These are phyloP conservation scores for bread wheat (Triticum aestivum) DNA, from an alignment of 176 grass and related monocot species.

Conservation along the genomic window DNA sequence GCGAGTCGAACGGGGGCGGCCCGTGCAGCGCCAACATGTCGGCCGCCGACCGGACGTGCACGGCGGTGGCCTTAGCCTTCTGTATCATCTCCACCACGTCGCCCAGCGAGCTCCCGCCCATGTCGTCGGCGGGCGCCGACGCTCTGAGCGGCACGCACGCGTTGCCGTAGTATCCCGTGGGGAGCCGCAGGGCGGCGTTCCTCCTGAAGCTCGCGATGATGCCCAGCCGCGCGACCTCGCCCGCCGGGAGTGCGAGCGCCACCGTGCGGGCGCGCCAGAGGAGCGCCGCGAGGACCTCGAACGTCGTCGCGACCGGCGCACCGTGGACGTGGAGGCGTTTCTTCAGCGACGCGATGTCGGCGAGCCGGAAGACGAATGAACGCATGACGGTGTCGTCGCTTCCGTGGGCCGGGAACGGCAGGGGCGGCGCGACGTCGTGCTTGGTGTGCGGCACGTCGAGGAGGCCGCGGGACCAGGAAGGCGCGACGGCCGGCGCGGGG, in stretches of 20 bases:
- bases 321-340: background rate
- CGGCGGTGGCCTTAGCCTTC: slow-evolving; percentile 31
- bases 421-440: background rate
- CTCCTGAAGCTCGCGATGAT: slow-evolving; percentile 9
- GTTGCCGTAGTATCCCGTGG: slow-evolving; percentile 55
- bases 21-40: slow-evolving; percentile 27
- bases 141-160: background rate
- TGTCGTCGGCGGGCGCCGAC: background rate
- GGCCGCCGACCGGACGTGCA: slow-evolving; percentile 24
- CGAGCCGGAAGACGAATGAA: slow-evolving; percentile 1
- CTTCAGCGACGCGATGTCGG: slow-evolving; percentile 6
- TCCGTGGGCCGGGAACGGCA: background rate
- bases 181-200: background rate
- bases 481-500: background rate
- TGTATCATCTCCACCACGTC: slow-evolving; percentile 33
- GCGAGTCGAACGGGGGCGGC: background rate
- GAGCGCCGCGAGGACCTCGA: slow-evolving; percentile 22
- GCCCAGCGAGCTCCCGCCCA: background rate
- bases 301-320: background rate
- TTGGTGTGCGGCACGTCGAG: slow-evolving; percentile 38
- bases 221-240: background rate
- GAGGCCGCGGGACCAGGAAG: slow-evolving; percentile 47
- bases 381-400: background rate
- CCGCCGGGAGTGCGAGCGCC: background rate
- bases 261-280: slow-evolving; percentile 29